These are phyloP conservation scores for Hortaea sp. DNA, from an alignment of 2,329 filamentous ascomycete genomes.

Conservation along the genomic window DNA sequence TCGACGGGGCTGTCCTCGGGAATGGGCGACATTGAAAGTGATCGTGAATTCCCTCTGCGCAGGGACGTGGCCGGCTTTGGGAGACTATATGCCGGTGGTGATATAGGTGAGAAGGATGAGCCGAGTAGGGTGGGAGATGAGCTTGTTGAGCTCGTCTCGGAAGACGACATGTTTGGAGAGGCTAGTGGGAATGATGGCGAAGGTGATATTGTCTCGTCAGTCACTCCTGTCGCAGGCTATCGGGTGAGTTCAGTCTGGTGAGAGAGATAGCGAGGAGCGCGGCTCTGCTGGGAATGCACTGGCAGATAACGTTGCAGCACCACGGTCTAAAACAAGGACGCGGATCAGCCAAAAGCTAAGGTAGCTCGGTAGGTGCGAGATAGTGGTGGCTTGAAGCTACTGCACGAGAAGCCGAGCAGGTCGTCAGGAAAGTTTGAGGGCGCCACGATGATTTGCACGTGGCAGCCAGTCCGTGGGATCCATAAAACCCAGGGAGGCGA, in stretches of 20 bases:
- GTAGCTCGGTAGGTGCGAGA: too few species aligned
- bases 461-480: too few species aligned
- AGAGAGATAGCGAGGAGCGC: conserved; percentile 28
- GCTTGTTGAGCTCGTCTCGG: conserved; percentile 13
- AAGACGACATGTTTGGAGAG: conserved; percentile 14
- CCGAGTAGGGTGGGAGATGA: conserved; percentile 13
- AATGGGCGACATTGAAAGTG: conserved; percentile 13
- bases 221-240: too few species aligned
- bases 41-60: conserved; percentile 6
- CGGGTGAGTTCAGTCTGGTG: background rate
- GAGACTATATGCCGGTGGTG: conserved; percentile 23
- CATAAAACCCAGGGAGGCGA: too few species aligned
- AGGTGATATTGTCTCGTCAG: background rate
- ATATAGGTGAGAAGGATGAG: conserved; percentile 1
- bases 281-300: conserved; percentile 30
- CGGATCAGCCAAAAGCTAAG: too few species aligned
- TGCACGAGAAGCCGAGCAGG: too few species aligned
- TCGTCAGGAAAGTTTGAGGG: too few species aligned
- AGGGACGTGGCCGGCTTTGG: conserved; percentile 1
- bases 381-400: too few species aligned
- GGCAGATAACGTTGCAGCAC: conserved; percentile 24
- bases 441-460: too few species aligned
- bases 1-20: conserved; percentile 11
- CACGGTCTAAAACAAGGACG: conserved; percentile 3
- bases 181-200: conserved; percentile 20